These are phyloP conservation scores for Trifolium repens DNA, from an alignment of 306 rosid genomes.

Conservation along the genomic window DNA sequence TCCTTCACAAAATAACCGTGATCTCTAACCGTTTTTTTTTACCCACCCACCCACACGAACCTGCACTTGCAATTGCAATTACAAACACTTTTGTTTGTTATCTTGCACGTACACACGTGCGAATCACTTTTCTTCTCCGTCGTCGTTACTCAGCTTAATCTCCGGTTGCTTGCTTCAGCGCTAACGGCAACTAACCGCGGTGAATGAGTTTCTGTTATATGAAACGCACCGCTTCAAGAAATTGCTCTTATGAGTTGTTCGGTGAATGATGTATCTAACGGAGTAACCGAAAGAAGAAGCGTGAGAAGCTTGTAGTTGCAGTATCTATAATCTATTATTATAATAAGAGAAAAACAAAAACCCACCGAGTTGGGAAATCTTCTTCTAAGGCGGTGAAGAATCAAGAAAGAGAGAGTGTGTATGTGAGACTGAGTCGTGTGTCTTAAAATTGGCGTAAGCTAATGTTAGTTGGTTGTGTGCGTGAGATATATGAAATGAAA, in stretches of 20 bases:
- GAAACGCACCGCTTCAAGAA: background rate
- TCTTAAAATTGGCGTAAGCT: background rate
- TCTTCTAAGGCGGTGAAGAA: slow-evolving; percentile 41
- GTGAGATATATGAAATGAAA: background rate
- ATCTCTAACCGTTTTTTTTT: slow-evolving; percentile 37
- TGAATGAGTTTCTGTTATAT: background rate
- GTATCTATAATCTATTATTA: background rate
- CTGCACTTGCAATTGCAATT: slow-evolving; percentile 22
- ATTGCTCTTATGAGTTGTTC: background rate
- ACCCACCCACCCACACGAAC: slow-evolving; percentile 45
- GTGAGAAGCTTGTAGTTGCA: background rate
- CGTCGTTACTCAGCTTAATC: background rate
- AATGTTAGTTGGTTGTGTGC: slow-evolving; percentile 30
- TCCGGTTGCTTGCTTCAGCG: background rate
- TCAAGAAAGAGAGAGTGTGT: background rate
- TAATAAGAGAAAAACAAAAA: background rate
- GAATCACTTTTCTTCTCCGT: slow-evolving; percentile 26
- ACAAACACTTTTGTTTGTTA: background rate
- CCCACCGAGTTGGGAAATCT: slow-evolving; percentile 5
- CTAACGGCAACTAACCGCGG: background rate
- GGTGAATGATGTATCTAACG: background rate
- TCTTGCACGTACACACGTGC: slow-evolving; percentile 47
- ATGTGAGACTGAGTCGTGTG: slow-evolving; percentile 2
- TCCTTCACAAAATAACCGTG: slow-evolving; percentile 38
- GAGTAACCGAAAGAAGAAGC: slow-evolving; percentile 19